A percentile compares a stretch with the other conserved stretches of the same genome.
phyloP scores from a whole-genome alignment of 2,329 filamentous ascomycete genomes.

The Aphanoascus verrucosus region DNA sequence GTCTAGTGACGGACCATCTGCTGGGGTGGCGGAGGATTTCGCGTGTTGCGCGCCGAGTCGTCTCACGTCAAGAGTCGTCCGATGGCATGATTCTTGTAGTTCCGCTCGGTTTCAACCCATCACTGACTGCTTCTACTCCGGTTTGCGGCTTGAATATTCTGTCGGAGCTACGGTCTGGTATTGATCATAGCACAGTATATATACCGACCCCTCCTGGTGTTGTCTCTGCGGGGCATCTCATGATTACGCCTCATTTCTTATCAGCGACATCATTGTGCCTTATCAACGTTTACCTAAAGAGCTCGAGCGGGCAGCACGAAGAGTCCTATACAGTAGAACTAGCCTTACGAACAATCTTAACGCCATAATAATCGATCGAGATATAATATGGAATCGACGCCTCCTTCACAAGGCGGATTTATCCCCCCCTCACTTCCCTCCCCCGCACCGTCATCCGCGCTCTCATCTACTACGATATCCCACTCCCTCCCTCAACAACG shows the following conservation, averaged over 20 bases:
- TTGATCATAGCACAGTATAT: no score
- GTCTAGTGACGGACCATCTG: no score
- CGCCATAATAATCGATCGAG: no score
- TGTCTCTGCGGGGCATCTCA: not conserved
- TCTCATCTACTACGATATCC: conserved; percentile 28
- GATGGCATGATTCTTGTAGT: no score
- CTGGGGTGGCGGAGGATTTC: no score
- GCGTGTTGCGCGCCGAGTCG: no score
- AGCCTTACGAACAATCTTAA: not conserved
- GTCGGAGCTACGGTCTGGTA: no score
- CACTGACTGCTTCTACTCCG: no score
- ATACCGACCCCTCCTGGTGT: not conserved
- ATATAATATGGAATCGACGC: conserved; percentile 16
- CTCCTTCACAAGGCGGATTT: conserved; percentile 31
- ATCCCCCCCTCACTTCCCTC: conserved; percentile 32
- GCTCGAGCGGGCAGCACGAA: no score
- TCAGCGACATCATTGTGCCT: not conserved
- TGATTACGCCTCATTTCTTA: not conserved
- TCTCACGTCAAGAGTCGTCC: no score
- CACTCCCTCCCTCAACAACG: conserved; percentile 43
- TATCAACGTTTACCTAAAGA: not conserved
- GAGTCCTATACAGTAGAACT: not conserved
- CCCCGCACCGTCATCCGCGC: conserved; percentile 39
- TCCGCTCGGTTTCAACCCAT: no score
- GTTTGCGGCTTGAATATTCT: no score